Conservation (phyloP, 345 rosid genomes). For the Clarkia xantiana region DNA sequence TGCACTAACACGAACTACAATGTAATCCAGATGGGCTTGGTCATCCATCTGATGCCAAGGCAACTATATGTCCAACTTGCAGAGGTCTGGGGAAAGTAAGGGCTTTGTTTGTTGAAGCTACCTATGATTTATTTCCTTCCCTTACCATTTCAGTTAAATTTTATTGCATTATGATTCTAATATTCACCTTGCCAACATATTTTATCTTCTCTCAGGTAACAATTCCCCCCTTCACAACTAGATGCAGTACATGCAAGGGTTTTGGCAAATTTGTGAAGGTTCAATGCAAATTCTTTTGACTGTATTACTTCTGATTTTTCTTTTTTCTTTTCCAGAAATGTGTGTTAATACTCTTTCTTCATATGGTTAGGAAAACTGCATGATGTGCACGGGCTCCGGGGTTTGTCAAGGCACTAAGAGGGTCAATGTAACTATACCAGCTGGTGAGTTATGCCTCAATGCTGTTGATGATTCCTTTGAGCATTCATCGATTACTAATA, state of each 20-base stretch:
- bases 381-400: conserved; percentile 66
- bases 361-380: conserved; percentile 48
- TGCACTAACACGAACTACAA: too few species aligned
- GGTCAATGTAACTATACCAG: conserved; percentile 57
- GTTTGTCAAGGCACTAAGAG: conserved; percentile 61
- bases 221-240: conserved; percentile 82
- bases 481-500: neutral
- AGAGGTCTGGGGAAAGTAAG: conserved; percentile 82
- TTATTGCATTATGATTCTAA: neutral
- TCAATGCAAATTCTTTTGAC: neutral
- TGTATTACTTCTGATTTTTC: too few species aligned
- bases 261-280: conserved; percentile 62
- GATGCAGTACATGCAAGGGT: conserved; percentile 68
- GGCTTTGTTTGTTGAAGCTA: conserved; percentile 7
- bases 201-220: conserved; percentile 43
- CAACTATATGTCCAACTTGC: conserved; percentile 55
- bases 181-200: conserved; percentile 1
- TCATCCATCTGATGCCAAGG: conserved; percentile 45
- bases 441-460: conserved; percentile 35
- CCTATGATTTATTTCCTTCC: neutral
- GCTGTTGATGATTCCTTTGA: neutral
- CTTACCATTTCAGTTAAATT: neutral
- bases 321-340: neutral
- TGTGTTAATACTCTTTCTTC: neutral
- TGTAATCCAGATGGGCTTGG: conserved; percentile 66